Evolutionary conservation across 257 asterid genomes (phyloP).

Genomic region (Solanum bulbocastanum): DNA sequence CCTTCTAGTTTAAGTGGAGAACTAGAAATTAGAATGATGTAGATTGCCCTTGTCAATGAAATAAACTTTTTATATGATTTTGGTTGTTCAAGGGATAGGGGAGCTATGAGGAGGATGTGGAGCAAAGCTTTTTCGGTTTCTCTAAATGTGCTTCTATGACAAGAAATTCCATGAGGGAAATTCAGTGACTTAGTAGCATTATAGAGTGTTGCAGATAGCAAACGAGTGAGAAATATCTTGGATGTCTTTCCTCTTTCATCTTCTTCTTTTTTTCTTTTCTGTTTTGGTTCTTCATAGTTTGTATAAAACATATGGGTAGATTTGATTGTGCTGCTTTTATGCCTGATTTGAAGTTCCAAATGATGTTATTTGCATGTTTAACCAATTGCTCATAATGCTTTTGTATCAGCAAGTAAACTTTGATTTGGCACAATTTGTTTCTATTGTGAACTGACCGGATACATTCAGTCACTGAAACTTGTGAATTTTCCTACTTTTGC

Average conservation of each 20-base stretch:
- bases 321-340: not conserved
- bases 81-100: not conserved
- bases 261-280: not conserved
- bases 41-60: not conserved
- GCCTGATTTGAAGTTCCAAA: not conserved
- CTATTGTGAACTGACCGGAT: not conserved
- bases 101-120: not conserved
- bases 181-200: not conserved
- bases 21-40: not conserved
- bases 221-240: not conserved
- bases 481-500: not conserved
- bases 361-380: not conserved
- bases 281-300: not conserved
- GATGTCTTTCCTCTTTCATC: not conserved
- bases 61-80: no score
- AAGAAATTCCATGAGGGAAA: not conserved
- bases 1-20: not conserved
- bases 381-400: not conserved
- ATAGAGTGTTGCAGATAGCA: not conserved
- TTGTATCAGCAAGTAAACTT: not conserved
- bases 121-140: no score
- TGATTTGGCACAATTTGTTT: not conserved
- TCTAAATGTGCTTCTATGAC: not conserved
- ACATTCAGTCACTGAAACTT: not conserved
- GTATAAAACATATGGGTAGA: not conserved